A percentile compares a stretch with the other conserved stretches of the same genome.
Conservation (phyloP, 176 grass and related monocot species). For the Eleusine indica region DNA sequence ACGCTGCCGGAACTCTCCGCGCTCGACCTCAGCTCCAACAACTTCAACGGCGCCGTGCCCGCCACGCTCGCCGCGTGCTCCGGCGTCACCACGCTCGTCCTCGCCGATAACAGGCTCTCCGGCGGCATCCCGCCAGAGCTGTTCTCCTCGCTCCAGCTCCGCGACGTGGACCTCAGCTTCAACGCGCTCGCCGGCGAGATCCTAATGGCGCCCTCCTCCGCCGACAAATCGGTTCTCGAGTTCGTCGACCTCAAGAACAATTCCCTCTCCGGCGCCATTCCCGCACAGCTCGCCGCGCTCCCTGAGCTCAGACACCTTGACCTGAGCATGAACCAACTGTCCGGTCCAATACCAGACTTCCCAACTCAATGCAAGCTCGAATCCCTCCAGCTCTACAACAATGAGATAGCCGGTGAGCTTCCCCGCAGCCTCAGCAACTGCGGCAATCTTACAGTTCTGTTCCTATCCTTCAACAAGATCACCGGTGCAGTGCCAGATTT, state of each 20-base stretch:
- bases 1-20: constrained; percentile 38
- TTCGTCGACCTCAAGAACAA: constrained; percentile 53
- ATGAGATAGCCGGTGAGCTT: constrained; percentile 44
- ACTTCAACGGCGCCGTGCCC: constrained; percentile 54
- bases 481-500: constrained; percentile 45
- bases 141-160: constrained; percentile 39
- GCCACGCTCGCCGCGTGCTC: constrained; percentile 47
- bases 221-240: constrained; percentile 31
- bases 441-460: constrained; percentile 47
- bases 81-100: constrained; percentile 37
- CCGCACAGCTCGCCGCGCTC: constrained; percentile 23
- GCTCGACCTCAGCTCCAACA: constrained; percentile 63
- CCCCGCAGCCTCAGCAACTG: constrained; percentile 61
- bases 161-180: constrained; percentile 40
- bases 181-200: constrained; percentile 57
- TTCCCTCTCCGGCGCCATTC: constrained; percentile 49
- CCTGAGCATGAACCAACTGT: constrained; percentile 48
- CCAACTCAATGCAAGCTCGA: constrained; percentile 27
- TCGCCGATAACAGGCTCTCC: constrained; percentile 53
- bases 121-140: constrained; percentile 50
- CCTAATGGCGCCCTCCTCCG: neutral
- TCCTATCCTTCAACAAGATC: constrained; percentile 47
- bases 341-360: constrained; percentile 51
- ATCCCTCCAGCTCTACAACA: constrained; percentile 37
- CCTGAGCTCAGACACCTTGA: constrained; percentile 49